Evolutionary conservation across 2,329 filamentous ascomycete species (phyloP).

Genomic region (Xylariaceae sp.): DNA sequence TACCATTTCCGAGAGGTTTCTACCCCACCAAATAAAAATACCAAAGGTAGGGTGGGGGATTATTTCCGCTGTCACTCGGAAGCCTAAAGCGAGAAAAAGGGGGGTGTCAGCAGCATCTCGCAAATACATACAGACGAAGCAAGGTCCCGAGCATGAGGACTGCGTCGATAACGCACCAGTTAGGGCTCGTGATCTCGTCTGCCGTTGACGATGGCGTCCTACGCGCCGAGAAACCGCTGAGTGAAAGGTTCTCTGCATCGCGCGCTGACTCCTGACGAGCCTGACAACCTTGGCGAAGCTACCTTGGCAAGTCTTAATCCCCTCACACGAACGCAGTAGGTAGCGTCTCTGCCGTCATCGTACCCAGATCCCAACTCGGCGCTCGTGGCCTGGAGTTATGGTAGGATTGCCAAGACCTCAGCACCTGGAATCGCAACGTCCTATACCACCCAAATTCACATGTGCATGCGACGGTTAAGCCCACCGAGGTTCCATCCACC

Average conservation of each 20-base stretch:
- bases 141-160: conserved; percentile 1
- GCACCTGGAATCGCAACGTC: no score
- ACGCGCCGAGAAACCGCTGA: neutral
- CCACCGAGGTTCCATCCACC: no score
- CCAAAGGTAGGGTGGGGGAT: no score
- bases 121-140: neutral
- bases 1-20: neutral
- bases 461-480: no score
- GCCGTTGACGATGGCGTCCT: neutral
- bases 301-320: neutral
- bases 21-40: conserved; percentile 1
- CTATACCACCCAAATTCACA: no score
- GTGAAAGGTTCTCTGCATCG: neutral
- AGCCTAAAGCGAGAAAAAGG: neutral
- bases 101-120: neutral
- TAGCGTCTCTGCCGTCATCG: no score
- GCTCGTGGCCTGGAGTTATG: no score
- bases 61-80: neutral
- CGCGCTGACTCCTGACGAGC: neutral
- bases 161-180: neutral
- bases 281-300: no score
- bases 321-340: neutral
- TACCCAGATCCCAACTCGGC: no score
- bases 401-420: no score
- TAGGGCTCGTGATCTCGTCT: neutral